These are phyloP conservation scores for Pelargonium fulgidum DNA, from an alignment of 441 rosid genomes.

Conservation along the genomic window DNA sequence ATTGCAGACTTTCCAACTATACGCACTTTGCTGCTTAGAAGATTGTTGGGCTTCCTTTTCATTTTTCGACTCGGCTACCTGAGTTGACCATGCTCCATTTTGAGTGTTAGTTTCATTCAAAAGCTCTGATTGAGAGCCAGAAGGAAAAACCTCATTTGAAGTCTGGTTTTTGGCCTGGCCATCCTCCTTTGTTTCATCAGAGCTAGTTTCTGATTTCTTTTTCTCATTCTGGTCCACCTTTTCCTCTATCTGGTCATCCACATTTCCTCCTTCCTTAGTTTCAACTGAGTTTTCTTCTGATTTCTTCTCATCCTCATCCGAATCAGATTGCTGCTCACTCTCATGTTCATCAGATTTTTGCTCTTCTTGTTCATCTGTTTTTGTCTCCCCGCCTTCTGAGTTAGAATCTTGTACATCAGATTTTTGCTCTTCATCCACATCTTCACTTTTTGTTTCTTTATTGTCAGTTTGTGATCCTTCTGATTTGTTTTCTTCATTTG, in stretches of 20 bases:
- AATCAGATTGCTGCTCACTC: conserved; percentile 30
- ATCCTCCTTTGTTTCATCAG: conserved; percentile 35
- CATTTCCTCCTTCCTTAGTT: conserved; percentile 30
- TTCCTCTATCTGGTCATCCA: conserved; percentile 36
- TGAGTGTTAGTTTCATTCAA: conserved; percentile 60
- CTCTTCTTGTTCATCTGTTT: conserved; percentile 36
- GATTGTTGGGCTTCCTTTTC: conserved; percentile 66
- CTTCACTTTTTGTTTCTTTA: conserved; percentile 26
- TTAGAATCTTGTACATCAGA: conserved; percentile 22
- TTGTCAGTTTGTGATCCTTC: conserved; percentile 26
- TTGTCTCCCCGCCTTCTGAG: conserved; percentile 32
- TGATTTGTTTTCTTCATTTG: conserved; percentile 30
- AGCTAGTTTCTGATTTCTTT: conserved; percentile 30
- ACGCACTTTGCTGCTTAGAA: conserved; percentile 34
- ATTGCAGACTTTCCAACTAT: conserved; percentile 78
- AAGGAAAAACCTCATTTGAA: conserved; percentile 53
- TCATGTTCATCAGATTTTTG: conserved; percentile 34
- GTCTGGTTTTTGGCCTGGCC: conserved; percentile 39
- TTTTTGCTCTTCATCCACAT: conserved; percentile 1
- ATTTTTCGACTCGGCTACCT: conserved; percentile 73
- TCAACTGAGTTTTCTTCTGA: conserved; percentile 28
- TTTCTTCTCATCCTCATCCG: conserved; percentile 31
- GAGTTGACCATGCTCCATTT: conserved; percentile 75
- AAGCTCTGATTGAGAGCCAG: conserved; percentile 74
- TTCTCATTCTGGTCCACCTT: conserved; percentile 36